phyloP scores from a whole-genome alignment of 495 filamentous ascomycete species.

The Friedmanniomyces endolithicus region DNA sequence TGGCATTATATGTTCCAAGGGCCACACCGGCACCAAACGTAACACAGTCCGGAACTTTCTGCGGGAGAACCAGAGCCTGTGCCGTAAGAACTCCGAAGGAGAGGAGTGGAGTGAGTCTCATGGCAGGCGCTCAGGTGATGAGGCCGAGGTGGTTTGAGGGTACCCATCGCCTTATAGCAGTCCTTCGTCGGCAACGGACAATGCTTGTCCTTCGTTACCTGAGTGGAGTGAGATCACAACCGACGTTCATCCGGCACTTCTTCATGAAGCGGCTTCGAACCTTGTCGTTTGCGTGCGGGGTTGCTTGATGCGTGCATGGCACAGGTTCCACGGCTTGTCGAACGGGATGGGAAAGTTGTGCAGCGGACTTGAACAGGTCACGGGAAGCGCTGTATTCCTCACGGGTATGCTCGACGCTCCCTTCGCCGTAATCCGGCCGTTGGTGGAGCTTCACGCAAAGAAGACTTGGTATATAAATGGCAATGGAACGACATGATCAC shows the following conservation, averaged over 20 bases:
- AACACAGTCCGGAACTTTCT: background rate
- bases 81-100: background rate
- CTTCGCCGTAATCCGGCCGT: too few relatives aligned
- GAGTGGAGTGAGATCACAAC: background rate
- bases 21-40: background rate
- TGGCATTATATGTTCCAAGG: conserved; percentile 1
- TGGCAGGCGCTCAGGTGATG: background rate
- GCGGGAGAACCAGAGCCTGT: conserved; percentile 2
- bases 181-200: background rate
- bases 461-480: too few relatives aligned
- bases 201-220: background rate
- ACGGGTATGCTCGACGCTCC: background rate
- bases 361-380: too few relatives aligned
- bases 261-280: too few relatives aligned
- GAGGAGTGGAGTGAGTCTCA: background rate
- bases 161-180: background rate
- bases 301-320: too few relatives aligned
- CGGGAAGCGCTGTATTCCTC: background rate
- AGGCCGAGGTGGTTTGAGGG: background rate
- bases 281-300: too few relatives aligned
- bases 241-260: background rate
- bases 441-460: too few relatives aligned
- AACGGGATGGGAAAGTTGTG: too few relatives aligned
- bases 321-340: too few relatives aligned
- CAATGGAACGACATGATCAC: too few relatives aligned